phyloP scores from a whole-genome alignment of 441 rosid genomes.

The Populus hybrid region DNA sequence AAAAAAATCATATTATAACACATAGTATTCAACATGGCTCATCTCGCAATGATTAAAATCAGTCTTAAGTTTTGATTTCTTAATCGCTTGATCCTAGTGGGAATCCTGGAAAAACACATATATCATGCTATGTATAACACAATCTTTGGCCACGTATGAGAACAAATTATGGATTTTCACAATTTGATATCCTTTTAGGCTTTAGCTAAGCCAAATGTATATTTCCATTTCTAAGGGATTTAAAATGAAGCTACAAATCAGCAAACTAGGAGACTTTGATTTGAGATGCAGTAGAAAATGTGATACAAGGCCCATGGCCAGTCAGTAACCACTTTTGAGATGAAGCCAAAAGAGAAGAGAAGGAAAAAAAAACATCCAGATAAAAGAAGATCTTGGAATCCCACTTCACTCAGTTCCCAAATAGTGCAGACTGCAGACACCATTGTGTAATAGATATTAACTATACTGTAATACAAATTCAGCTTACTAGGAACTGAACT shows the following conservation, averaged over 20 bases:
- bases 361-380: no score
- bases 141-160: not conserved
- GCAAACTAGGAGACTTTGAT: not conserved
- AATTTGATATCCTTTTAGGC: not conserved
- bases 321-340: not conserved
- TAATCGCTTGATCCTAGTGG: not conserved
- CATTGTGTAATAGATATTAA: not conserved
- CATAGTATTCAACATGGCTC: no score
- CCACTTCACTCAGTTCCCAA: not conserved
- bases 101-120: not conserved
- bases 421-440: not conserved
- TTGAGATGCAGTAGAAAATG: slow-evolving; percentile 2
- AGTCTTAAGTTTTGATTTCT: not conserved
- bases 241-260: not conserved
- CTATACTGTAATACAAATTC: not conserved
- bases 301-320: not conserved
- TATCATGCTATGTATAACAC: not conserved
- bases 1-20: not conserved
- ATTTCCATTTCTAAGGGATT: not conserved
- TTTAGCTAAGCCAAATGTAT: not conserved
- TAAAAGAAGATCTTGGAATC: no score
- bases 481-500: not conserved
- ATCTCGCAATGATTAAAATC: not conserved
- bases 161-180: not conserved
- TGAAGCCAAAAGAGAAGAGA: not conserved